A percentile compares a stretch with the other conserved stretches of the same genome.
phyloP scores from a whole-genome alignment of 805 yeast genomes.

The Candida verbasci region DNA sequence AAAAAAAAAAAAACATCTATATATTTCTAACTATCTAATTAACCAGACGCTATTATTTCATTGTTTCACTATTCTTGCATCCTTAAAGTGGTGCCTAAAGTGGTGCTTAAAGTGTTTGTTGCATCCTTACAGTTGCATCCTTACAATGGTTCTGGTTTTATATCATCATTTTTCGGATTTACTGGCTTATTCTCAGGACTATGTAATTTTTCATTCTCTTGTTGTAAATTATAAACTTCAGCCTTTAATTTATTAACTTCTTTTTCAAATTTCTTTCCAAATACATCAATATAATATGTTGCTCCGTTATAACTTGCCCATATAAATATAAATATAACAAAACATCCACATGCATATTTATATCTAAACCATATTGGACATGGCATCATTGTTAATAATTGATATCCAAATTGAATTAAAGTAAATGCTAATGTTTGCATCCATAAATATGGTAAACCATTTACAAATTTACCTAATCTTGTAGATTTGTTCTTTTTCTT shows the following conservation, averaged over 20 bases:
- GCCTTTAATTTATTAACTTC: slow-evolving; percentile 68
- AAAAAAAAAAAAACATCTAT: not conserved
- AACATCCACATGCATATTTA: slow-evolving; percentile 60
- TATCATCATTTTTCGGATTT: slow-evolving; percentile 7
- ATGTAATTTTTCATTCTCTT: slow-evolving; percentile 16
- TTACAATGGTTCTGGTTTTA: slow-evolving; percentile 4
- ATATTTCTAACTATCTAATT: too few species aligned
- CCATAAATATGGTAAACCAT: slow-evolving; percentile 72
- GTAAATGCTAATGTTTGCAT: slow-evolving; percentile 88
- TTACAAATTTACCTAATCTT: slow-evolving; percentile 70
- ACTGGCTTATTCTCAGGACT: slow-evolving; percentile 15
- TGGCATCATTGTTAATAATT: slow-evolving; percentile 77
- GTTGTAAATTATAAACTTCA: slow-evolving; percentile 66
- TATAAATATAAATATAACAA: slow-evolving; percentile 68
- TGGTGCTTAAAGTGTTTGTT: too few species aligned
- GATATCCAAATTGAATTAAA: slow-evolving; percentile 81
- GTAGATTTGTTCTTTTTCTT: slow-evolving; percentile 65
- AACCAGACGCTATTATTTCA: too few species aligned
- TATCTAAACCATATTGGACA: slow-evolving; percentile 86
- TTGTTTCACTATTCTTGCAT: too few species aligned
- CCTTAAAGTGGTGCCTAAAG: too few species aligned
- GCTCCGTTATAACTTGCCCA: slow-evolving; percentile 92
- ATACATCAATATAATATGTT: slow-evolving; percentile 85
- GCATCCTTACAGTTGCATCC: too few species aligned
- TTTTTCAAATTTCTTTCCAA: slow-evolving; percentile 84